phyloP scores from a whole-genome alignment of 2,329 filamentous ascomycete species.

The Xylaria sp. region DNA sequence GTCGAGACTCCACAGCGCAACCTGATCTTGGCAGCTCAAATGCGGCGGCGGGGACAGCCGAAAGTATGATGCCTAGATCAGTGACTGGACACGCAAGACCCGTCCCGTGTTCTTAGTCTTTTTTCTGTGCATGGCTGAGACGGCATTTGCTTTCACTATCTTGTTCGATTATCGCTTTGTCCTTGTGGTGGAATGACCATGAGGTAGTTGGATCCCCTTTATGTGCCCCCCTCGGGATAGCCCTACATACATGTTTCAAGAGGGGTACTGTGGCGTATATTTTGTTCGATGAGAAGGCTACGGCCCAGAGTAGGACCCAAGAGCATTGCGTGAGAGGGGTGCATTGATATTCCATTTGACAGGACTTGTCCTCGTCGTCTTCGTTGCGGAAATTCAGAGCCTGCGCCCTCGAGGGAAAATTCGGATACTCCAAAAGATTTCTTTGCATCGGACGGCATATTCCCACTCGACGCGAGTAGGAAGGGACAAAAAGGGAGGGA shows the following conservation, averaged over 20 bases:
- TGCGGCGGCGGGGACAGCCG: constrained; percentile 37
- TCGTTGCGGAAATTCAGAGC: constrained; percentile 41
- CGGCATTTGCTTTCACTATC: constrained; percentile 58
- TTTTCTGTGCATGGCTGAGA: constrained; percentile 63
- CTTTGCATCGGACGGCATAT: constrained; percentile 46
- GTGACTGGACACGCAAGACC: constrained; percentile 43
- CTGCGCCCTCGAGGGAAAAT: constrained; percentile 46
- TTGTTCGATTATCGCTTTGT: constrained; percentile 52
- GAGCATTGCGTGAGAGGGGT: constrained; percentile 40
- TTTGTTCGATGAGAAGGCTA: constrained; percentile 46
- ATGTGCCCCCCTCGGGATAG: constrained; percentile 45
- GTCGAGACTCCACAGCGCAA: constrained; percentile 34
- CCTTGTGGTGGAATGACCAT: constrained; percentile 49
- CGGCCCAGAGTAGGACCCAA: constrained; percentile 36
- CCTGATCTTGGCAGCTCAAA: constrained; percentile 42
- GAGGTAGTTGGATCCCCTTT: constrained; percentile 48
- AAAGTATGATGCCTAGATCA: constrained; percentile 41
- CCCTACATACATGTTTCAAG: constrained; percentile 45
- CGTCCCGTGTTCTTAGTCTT: constrained; percentile 57
- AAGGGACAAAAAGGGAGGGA: constrained; percentile 37
- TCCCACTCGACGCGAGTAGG: constrained; percentile 29
- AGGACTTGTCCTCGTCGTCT: constrained; percentile 21
- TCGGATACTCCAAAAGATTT: constrained; percentile 51
- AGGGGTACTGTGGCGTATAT: constrained; percentile 48
- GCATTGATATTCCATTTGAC: constrained; percentile 42